phyloP scores from a whole-genome alignment of 306 rosid species.

The Echinosophora koreensis region DNA sequence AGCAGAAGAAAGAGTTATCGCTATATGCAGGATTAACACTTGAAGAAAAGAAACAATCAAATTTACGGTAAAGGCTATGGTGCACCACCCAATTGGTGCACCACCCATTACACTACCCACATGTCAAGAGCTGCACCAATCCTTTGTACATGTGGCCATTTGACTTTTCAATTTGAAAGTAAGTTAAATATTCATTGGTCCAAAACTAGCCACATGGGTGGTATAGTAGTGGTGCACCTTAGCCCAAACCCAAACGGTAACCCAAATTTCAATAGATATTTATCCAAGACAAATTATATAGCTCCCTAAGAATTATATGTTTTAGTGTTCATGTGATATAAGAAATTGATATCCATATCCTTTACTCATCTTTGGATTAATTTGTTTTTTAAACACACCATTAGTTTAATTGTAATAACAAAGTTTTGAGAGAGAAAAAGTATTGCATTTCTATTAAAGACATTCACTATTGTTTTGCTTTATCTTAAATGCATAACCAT shows the following conservation, averaged over 20 bases:
- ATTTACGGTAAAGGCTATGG: too few species aligned
- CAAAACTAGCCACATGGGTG: too few species aligned
- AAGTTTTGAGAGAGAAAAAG: background rate
- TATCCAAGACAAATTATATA: too few species aligned
- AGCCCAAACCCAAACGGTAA: too few species aligned
- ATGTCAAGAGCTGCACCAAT: too few species aligned
- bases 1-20: slow-evolving; percentile 44
- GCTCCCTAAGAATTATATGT: background rate
- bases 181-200: too few species aligned
- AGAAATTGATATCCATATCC: slow-evolving; percentile 29
- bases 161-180: too few species aligned
- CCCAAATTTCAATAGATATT: background rate
- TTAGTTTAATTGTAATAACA: slow-evolving; percentile 29
- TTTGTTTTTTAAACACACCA: background rate
- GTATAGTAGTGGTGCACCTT: too few species aligned
- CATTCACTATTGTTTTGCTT: slow-evolving; percentile 15
- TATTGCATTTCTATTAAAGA: slow-evolving; percentile 11
- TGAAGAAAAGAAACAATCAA: background rate
- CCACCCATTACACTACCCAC: too few species aligned
- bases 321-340: slow-evolving; percentile 1
- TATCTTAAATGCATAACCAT: slow-evolving; percentile 41
- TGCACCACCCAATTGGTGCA: too few species aligned
- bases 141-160: too few species aligned
- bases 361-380: slow-evolving; percentile 21
- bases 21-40: slow-evolving; percentile 26